Percentiles rank a stretch among this genome's conserved stretches.
Evolutionary conservation across 306 rosid species (phyloP).

Genomic region (Lathyrus sativus): DNA sequence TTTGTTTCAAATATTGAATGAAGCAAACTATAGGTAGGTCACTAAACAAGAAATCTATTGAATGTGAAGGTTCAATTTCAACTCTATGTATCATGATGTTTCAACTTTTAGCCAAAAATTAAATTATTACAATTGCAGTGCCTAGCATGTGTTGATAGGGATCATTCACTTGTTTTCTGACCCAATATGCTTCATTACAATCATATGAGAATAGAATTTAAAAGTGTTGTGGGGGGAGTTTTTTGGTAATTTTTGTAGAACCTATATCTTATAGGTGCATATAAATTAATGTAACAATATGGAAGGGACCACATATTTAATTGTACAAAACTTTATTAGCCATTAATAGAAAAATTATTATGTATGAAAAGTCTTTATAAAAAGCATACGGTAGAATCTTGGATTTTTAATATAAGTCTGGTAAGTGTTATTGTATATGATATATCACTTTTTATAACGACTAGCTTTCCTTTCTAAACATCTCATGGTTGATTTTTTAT

Average conservation of each 20-base stretch:
- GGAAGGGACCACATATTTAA: constrained; percentile 34
- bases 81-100: constrained; percentile 50
- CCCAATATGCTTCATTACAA: constrained; percentile 27
- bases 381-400: constrained; percentile 24
- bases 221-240: neutral
- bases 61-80: constrained; percentile 49
- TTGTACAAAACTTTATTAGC: constrained; percentile 25
- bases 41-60: constrained; percentile 30
- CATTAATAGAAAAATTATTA: constrained; percentile 22
- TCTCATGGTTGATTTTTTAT: neutral
- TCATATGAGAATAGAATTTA: neutral
- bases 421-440: neutral
- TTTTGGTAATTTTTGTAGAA: constrained; percentile 22
- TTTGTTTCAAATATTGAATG: constrained; percentile 28
- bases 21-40: constrained; percentile 22
- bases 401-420: constrained; percentile 21
- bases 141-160: constrained; percentile 13
- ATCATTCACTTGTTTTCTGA: constrained; percentile 27
- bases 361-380: constrained; percentile 8
- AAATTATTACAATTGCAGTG: constrained; percentile 37
- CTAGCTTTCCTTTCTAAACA: neutral
- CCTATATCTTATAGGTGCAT: constrained; percentile 14
- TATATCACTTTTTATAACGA: neutral
- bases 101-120: constrained; percentile 41
- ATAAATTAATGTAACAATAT: constrained; percentile 10